Conservation (phyloP, 2,329 filamentous ascomycete species). For the Pseudogymnoascus pannorum region DNA sequence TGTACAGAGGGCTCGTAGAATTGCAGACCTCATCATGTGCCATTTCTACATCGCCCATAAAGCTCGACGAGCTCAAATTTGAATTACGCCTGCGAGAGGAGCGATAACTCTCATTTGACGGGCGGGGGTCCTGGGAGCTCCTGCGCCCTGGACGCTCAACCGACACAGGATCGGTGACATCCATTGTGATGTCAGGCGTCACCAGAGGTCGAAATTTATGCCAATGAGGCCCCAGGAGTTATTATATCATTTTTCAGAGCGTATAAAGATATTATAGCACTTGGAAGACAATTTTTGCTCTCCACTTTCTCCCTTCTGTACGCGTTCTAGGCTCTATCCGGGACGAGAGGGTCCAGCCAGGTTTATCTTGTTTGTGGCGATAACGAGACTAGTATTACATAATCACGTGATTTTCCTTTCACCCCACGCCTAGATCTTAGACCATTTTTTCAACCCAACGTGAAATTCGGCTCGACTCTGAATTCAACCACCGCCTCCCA, state of each 20-base stretch:
- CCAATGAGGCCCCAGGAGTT: not conserved
- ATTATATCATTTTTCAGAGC: slow-evolving; percentile 5
- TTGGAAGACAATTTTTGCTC: not conserved
- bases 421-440: slow-evolving; percentile 11
- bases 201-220: not conserved
- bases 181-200: slow-evolving; percentile 20
- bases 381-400: not conserved
- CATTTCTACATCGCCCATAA: slow-evolving; percentile 97
- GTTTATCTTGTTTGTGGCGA: slow-evolving; percentile 9
- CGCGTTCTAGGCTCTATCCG: slow-evolving; percentile 5
- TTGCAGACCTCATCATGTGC: slow-evolving; percentile 75
- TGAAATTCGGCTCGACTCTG: slow-evolving; percentile 9
- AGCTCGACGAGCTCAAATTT: slow-evolving; percentile 68
- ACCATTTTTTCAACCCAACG: slow-evolving; percentile 10
- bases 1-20: slow-evolving; percentile 5
- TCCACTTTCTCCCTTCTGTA: not conserved
- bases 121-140: slow-evolving; percentile 24
- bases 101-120: slow-evolving; percentile 25
- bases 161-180: slow-evolving; percentile 21
- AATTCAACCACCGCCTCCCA: slow-evolving; percentile 5
- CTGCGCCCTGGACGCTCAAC: slow-evolving; percentile 24
- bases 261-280: not conserved
- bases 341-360: not conserved
- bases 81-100: slow-evolving; percentile 57
- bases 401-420: slow-evolving; percentile 6